Base-by-base conservation (phyloP, 2,329 filamentous ascomycete genomes). In the Phyllosticta citriasiana region DNA sequence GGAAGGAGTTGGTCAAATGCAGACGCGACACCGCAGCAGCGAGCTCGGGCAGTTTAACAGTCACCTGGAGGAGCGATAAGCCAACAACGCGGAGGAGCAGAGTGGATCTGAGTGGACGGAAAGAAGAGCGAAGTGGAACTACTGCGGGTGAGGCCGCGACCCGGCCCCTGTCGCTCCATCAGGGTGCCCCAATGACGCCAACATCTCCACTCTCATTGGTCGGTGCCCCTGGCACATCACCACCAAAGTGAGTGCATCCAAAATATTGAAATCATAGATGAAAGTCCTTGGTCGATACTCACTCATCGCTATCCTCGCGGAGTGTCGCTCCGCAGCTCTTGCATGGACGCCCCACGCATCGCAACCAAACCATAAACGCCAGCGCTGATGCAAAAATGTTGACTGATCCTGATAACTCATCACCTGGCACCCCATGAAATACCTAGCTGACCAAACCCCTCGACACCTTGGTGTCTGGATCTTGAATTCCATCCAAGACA, bases 341-440 rank as follows among this genome's bases (percentile, higher is more conserved):
- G 40, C 14, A 47, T 5, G 27, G 27, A 30, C 27, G 27, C 27
- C 27, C 3, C 3, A 30, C 27, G 2, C 27, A 47, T n/a, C 40
- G 14, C 14, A 47, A 16, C 40, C 40, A 47, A 47, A 47, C 6
- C 3, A n/a, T 4, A 16, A 56, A 60, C 58, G 58, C 58, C 58
- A 33, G 53, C 58, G 58, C 58, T 60, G 58, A 60, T 60, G 58
- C 58, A 53, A 55, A 51, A 60, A 56, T 56, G 30, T 55, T 35
- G 14, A 47, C 40, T n/a, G 40, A 47, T 47, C 16, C 40, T 47
- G 40, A 47, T 47, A 60, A 60, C 26, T 14, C 51, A 53, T 60
- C 58, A 55, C 53, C 58, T 55, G 58, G 51, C 55, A 52, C 57
- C 25, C 27, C 27, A 30, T 8, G 27, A 5, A 47, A 47, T 7